Evolutionary conservation across 2,329 filamentous ascomycete genomes (phyloP).

Genomic region (Claviceps pusilla): DNA sequence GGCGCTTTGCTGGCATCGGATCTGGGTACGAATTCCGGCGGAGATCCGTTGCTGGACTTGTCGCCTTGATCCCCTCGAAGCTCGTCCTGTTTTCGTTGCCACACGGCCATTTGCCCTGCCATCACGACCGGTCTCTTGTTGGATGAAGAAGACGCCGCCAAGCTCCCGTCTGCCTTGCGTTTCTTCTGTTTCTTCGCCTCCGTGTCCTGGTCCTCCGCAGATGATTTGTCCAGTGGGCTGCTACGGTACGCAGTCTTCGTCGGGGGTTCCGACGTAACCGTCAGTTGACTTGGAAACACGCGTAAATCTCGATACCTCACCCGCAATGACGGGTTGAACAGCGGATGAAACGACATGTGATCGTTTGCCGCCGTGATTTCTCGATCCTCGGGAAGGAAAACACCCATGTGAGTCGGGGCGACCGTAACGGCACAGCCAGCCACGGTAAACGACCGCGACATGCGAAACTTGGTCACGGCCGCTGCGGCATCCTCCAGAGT

Average conservation of each 20-base stretch:
- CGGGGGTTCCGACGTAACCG: constrained; percentile 39
- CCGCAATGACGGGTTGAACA: constrained; percentile 51
- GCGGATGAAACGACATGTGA: constrained; percentile 52
- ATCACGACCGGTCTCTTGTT: constrained; percentile 27
- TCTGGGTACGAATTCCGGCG: not conserved
- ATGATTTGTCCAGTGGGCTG: constrained; percentile 7
- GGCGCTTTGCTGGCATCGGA: constrained; percentile 6
- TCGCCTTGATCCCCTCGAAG: constrained; percentile 14
- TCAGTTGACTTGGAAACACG: constrained; percentile 52
- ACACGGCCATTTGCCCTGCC: constrained; percentile 29
- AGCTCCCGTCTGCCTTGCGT: constrained; percentile 32
- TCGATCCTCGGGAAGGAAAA: constrained; percentile 62
- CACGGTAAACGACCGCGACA: constrained; percentile 62
- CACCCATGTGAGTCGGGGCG: constrained; percentile 68
- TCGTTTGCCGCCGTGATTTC: constrained; percentile 38
- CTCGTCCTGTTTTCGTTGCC: constrained; percentile 30
- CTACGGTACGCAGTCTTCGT: constrained; percentile 15
- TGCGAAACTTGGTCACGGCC: constrained; percentile 56
- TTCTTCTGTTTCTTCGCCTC: constrained; percentile 34
- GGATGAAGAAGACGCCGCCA: constrained; percentile 11
- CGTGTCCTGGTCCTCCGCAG: constrained; percentile 12
- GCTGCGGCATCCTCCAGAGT: constrained; percentile 61
- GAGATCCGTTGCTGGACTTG: not conserved
- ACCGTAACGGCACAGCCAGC: constrained; percentile 56
- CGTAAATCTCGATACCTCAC: constrained; percentile 65